phyloP scores from a whole-genome alignment of 2,329 filamentous ascomycete species.

The Aspergillus sp. region DNA sequence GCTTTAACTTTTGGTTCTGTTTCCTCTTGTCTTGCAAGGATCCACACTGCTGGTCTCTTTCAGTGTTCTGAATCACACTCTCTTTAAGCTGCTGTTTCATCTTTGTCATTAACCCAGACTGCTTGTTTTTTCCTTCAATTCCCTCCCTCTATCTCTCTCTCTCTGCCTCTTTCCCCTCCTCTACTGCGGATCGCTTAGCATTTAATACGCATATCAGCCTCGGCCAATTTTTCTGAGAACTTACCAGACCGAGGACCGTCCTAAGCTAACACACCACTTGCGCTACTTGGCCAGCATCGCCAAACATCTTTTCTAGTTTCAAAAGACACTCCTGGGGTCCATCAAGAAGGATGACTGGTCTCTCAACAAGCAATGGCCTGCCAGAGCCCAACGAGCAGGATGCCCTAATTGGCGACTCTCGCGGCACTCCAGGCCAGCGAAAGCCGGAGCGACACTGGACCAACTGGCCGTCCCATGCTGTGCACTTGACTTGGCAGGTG shows the following conservation, averaged over 20 bases:
- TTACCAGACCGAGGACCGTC: background rate
- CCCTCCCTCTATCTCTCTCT: background rate
- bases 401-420: conserved; percentile 28
- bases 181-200: background rate
- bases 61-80: conserved; percentile 7
- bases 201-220: background rate
- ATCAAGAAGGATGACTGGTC: conserved; percentile 30
- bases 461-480: conserved; percentile 39
- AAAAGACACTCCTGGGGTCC: conserved; percentile 32
- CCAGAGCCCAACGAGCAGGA: conserved; percentile 36
- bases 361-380: conserved; percentile 30
- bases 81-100: conserved; percentile 2
- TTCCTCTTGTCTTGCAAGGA: conserved; percentile 1
- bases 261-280: conserved; percentile 14
- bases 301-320: conserved; percentile 29
- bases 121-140: background rate
- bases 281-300: conserved; percentile 21
- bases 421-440: conserved; percentile 26
- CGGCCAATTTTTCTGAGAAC: background rate
- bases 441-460: conserved; percentile 40
- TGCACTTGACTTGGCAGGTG: conserved; percentile 44
- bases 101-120: background rate
- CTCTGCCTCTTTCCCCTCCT: background rate
- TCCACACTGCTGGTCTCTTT: conserved; percentile 10
- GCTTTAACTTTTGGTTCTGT: conserved; percentile 1